These are phyloP conservation scores for Pestalotiopsis sp. DNA, from an alignment of 2,329 filamentous ascomycete genomes.

Conservation along the genomic window DNA sequence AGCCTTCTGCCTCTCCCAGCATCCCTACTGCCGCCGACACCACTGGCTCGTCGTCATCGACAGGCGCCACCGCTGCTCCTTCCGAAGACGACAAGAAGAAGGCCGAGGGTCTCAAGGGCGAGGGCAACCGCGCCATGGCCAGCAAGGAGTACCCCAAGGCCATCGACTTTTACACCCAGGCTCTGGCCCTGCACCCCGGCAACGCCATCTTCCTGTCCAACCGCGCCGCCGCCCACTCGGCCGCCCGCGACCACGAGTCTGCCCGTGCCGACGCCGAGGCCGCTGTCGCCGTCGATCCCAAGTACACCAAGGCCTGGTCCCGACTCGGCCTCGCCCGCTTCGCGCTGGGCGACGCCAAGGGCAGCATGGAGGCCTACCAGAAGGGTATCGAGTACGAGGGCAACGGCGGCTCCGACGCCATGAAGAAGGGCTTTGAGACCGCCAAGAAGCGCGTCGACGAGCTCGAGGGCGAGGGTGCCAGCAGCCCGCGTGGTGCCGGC, in stretches of 20 bases:
- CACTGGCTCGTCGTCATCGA: background rate
- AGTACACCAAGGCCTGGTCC: constrained; percentile 97
- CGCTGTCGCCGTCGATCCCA: constrained; percentile 83
- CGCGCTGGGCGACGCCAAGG: constrained; percentile 86
- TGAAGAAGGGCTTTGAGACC: constrained; percentile 97
- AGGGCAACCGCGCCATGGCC: constrained; percentile 94
- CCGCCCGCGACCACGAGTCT: constrained; percentile 79
- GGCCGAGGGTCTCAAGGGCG: constrained; percentile 85
- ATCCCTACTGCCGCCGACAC: constrained; percentile 39
- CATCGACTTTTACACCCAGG: constrained; percentile 86
- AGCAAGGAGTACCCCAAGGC: constrained; percentile 85
- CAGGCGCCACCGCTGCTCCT: constrained; percentile 32
- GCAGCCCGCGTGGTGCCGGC: constrained; percentile 47
- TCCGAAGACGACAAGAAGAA: constrained; percentile 70
- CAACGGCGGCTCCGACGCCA: constrained; percentile 90
- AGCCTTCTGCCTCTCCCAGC: constrained; percentile 38
- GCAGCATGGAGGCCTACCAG: constrained; percentile 92
- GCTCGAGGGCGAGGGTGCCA: constrained; percentile 60
- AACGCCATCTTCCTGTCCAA: constrained; percentile 98
- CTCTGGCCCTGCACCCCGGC: constrained; percentile 75
- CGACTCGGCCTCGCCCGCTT: constrained; percentile 89
- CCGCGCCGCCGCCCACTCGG: constrained; percentile 91
- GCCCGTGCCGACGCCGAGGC: constrained; percentile 89
- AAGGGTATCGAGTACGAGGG: constrained; percentile 93
- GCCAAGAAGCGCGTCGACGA: constrained; percentile 87